These are phyloP conservation scores for Ochetophila trinervis DNA, from an alignment of 306 rosid species.

Conservation along the genomic window DNA sequence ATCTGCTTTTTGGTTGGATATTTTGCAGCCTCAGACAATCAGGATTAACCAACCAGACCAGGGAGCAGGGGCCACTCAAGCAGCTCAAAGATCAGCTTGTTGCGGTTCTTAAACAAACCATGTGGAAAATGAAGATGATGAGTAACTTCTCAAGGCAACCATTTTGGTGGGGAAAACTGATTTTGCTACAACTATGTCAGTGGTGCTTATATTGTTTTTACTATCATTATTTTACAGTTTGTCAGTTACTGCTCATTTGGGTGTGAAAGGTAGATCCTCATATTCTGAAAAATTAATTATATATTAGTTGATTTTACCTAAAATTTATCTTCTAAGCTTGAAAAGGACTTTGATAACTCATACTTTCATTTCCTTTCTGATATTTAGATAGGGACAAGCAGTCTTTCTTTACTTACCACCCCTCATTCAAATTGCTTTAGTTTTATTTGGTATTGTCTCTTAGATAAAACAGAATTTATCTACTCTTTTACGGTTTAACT, in stretches of 20 bases:
- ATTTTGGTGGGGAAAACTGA: constrained; percentile 44
- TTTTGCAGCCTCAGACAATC: constrained; percentile 78
- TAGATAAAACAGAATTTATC: too few species aligned
- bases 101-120: constrained; percentile 60
- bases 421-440: too few species aligned
- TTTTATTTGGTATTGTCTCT: too few species aligned
- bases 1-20: constrained; percentile 21
- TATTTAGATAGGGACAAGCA: too few species aligned
- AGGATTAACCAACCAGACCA: constrained; percentile 85
- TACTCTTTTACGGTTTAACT: too few species aligned
- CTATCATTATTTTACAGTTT: constrained; percentile 33
- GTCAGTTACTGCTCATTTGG: constrained; percentile 40
- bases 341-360: neutral
- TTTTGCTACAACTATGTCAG: constrained; percentile 46
- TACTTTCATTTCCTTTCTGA: too few species aligned
- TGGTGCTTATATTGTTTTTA: constrained; percentile 44
- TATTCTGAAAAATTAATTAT: constrained; percentile 42
- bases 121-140: constrained; percentile 16
- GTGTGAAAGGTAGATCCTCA: constrained; percentile 61
- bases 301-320: constrained; percentile 39
- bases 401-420: too few species aligned
- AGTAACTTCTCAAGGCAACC: constrained; percentile 34
- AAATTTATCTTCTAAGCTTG: constrained; percentile 12
- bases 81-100: constrained; percentile 77
- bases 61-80: constrained; percentile 66